Evolutionary conservation across 805 yeast species (phyloP).

Genomic region (Lipomyces oligophaga): DNA sequence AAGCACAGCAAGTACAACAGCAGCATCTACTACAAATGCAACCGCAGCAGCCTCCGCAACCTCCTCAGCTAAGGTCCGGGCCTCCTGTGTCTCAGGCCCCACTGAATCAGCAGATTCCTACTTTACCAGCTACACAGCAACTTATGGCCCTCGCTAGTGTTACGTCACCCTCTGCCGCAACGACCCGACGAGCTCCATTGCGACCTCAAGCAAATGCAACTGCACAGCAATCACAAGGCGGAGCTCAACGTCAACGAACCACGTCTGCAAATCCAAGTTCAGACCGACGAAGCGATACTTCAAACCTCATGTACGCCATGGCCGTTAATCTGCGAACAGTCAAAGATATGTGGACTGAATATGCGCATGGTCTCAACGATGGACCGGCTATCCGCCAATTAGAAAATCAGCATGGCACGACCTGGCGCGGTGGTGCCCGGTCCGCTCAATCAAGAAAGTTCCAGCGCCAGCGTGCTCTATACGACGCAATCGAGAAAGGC

Average conservation of each 20-base stretch:
- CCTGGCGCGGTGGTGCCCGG: conserved; percentile 27
- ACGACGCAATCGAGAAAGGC: conserved; percentile 24
- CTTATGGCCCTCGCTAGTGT: background rate
- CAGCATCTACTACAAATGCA: conserved; percentile 3
- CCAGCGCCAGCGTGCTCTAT: conserved; percentile 21
- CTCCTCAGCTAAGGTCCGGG: conserved; percentile 4
- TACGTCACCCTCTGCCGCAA: background rate
- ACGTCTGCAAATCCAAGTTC: background rate
- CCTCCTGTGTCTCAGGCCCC: background rate
- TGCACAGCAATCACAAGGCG: background rate
- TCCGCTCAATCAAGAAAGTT: conserved; percentile 26
- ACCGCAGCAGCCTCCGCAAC: conserved; percentile 1
- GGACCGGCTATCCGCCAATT: conserved; percentile 21
- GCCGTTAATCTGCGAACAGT: conserved; percentile 22
- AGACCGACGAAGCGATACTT: conserved; percentile 9
- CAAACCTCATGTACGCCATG: conserved; percentile 18
- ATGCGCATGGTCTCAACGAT: conserved; percentile 23
- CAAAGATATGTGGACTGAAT: conserved; percentile 25
- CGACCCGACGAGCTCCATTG: background rate
- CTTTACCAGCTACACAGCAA: background rate
- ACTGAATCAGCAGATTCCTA: conserved; percentile 1
- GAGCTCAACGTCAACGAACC: background rate
- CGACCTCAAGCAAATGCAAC: background rate
- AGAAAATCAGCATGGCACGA: conserved; percentile 24
- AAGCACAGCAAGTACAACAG: conserved; percentile 4